phyloP scores from a whole-genome alignment of 2,329 filamentous ascomycete species.

The Beauveria rudraprayagi region DNA sequence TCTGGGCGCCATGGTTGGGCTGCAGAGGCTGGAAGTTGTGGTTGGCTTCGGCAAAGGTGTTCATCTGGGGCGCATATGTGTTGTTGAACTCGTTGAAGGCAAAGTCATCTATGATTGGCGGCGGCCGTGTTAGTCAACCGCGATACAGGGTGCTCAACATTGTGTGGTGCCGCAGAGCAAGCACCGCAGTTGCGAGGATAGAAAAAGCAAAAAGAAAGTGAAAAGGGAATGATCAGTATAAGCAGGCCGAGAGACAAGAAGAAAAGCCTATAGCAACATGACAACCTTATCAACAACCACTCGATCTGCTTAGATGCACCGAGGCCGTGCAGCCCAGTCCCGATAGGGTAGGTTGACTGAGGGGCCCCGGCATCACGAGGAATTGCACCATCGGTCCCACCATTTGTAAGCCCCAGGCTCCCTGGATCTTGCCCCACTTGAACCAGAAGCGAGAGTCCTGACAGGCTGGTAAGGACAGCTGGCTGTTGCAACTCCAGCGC shows the following conservation, averaged over 20 bases:
- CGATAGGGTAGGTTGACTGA: slow-evolving; percentile 1
- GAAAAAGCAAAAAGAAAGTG: background rate
- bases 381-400: slow-evolving; percentile 49
- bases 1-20: slow-evolving; percentile 34
- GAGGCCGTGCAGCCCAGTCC: slow-evolving; percentile 3
- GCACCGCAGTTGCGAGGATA: background rate
- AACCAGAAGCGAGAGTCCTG: background rate
- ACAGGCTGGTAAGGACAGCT: background rate
- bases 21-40: slow-evolving; percentile 44
- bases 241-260: background rate
- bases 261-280: background rate
- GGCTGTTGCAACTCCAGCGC: background rate
- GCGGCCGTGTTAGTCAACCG: slow-evolving; percentile 31
- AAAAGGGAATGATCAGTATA: background rate
- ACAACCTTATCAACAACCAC: slow-evolving; percentile 3
- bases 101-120: slow-evolving; percentile 42
- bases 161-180: background rate
- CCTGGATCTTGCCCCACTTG: slow-evolving; percentile 10
- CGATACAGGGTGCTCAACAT: background rate
- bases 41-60: slow-evolving; percentile 27
- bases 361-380: slow-evolving; percentile 41
- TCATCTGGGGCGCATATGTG: slow-evolving; percentile 43
- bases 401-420: slow-evolving; percentile 34
- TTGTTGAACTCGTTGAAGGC: slow-evolving; percentile 47
- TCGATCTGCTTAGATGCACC: slow-evolving; percentile 1